Base-by-base conservation (phyloP, 2,329 filamentous ascomycete genomes). In the Botrytis cinerea region DNA sequence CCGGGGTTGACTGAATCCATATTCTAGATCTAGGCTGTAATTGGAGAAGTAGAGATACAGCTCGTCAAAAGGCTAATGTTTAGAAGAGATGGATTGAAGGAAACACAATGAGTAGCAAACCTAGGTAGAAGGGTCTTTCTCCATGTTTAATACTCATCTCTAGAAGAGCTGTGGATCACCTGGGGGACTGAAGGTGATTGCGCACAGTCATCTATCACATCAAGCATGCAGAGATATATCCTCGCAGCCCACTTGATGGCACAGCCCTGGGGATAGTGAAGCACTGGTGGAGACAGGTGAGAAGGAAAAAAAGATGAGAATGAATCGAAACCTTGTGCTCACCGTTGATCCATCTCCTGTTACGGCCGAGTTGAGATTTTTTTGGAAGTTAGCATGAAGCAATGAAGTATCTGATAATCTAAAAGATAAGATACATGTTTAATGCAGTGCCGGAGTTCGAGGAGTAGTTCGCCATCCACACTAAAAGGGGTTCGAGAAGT, bases 181-280 rank as follows among this genome's bases (percentile, higher is more conserved):
- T 43, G 28, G 54, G 28, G 38, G 48, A 43, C n/a, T 43, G 66
- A 51, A 43, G 48, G 51, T 43, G 35, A 57, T 57, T 57, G 48
- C 51, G 66, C 66, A 69, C n/a, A 69, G n/a, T 35, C 66, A 57
- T 69, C 48, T 57, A 57, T 69, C 66, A 69, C 48, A 43, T 57
- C 48, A 69, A 69, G 48, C 66, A 69, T 45, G 18, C 48, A 28
- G 25, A 68, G 54, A 16, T 57, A 32, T 18, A 32, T 57, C 40
- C 48, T 20, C 35, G n/a, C 38, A 45, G 18, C 10, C 66, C 66
- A 57, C 66, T 69, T 69, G 66, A 43, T 10, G n/a, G 66, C 14
- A 43, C 38, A 57, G 18, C 54, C 38, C 22, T 69, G 66, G 43
- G 38, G 66, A 57, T 16, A 6, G 54, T 68, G 46, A 35, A 40